phyloP scores from a whole-genome alignment of 441 rosid genomes.

The Manihot esculenta region DNA sequence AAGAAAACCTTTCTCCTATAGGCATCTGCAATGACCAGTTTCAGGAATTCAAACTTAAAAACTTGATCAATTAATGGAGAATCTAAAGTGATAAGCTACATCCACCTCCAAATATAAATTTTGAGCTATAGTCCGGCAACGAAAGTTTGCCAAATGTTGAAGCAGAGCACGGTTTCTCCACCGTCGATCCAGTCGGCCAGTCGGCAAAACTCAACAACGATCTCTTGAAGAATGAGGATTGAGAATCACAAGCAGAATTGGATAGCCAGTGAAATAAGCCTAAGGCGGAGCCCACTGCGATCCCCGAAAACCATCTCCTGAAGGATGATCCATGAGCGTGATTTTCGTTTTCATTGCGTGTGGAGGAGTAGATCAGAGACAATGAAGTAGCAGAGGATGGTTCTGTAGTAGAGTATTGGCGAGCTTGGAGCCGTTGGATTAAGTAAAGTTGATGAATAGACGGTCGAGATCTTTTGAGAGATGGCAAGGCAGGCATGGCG shows the following conservation, averaged over 20 bases:
- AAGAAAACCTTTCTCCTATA: slow-evolving; percentile 85
- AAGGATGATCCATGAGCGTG: slow-evolving; percentile 26
- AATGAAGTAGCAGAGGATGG: slow-evolving; percentile 31
- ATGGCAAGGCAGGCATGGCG: slow-evolving; percentile 14
- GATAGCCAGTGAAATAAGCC: slow-evolving; percentile 49
- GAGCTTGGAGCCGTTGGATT: slow-evolving; percentile 49
- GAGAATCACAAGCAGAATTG: slow-evolving; percentile 27
- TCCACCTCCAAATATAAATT: slow-evolving; percentile 62
- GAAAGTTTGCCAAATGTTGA: slow-evolving; percentile 50
- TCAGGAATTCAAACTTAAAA: not conserved
- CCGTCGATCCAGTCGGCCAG: slow-evolving; percentile 35
- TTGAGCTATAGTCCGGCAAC: slow-evolving; percentile 52
- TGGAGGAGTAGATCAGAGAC: slow-evolving; percentile 25
- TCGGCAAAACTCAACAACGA: slow-evolving; percentile 44
- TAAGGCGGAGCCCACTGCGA: slow-evolving; percentile 48
- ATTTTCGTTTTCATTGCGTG: slow-evolving; percentile 15
- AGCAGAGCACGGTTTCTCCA: slow-evolving; percentile 29
- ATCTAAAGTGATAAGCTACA: not conserved
- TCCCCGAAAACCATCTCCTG: slow-evolving; percentile 49
- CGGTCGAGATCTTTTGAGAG: slow-evolving; percentile 36
- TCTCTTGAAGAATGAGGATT: slow-evolving; percentile 25
- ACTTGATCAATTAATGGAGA: not conserved
- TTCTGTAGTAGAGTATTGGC: slow-evolving; percentile 35
- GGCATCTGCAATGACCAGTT: slow-evolving; percentile 47
- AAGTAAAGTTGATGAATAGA: slow-evolving; percentile 32